These are phyloP conservation scores for Tubosaeta brunneosetosa DNA, from an alignment of 768 basidiomycete species.

Conservation along the genomic window DNA sequence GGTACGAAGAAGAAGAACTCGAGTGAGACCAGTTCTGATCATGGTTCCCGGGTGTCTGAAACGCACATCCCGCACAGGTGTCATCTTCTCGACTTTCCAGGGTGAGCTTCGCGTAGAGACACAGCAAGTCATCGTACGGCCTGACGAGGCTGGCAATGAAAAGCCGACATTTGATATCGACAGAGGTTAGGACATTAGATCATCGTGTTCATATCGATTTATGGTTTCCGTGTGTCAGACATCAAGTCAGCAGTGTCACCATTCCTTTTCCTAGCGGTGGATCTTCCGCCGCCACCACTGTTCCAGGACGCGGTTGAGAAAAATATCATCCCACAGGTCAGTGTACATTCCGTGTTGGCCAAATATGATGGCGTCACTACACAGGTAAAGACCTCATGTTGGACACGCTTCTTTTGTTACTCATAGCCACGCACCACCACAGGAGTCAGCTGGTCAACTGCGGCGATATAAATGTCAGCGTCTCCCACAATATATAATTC, in stretches of 20 bases:
- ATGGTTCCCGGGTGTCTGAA: conserved; percentile 15
- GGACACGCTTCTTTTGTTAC: conserved; percentile 10
- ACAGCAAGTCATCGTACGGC: conserved; percentile 86
- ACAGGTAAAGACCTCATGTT: conserved; percentile 51
- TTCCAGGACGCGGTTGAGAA: conserved; percentile 96
- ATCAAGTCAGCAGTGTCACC: conserved; percentile 83
- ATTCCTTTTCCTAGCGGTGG: conserved; percentile 93
- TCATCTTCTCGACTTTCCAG: conserved; percentile 91
- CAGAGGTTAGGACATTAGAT: conserved; percentile 56
- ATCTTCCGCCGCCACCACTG: conserved; percentile 94
- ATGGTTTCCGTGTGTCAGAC: conserved; percentile 46
- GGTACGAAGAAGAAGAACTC: conserved; percentile 92
- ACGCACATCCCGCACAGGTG: conserved; percentile 46
- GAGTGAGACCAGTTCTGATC: conserved; percentile 55
- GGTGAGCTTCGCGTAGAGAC: conserved; percentile 91
- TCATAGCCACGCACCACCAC: conserved; percentile 29
- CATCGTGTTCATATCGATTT: conserved; percentile 10
- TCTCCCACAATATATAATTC: conserved; percentile 87
- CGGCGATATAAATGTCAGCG: conserved; percentile 87
- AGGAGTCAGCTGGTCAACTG: conserved; percentile 81
- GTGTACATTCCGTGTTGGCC: conserved; percentile 79
- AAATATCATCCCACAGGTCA: conserved; percentile 98
- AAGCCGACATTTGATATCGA: conserved; percentile 93
- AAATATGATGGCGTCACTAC: conserved; percentile 94
- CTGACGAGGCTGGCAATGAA: conserved; percentile 66